Evolutionary conservation across 768 basidiomycete genomes (phyloP).

Genomic region (Hygrocybe coccinea): DNA sequence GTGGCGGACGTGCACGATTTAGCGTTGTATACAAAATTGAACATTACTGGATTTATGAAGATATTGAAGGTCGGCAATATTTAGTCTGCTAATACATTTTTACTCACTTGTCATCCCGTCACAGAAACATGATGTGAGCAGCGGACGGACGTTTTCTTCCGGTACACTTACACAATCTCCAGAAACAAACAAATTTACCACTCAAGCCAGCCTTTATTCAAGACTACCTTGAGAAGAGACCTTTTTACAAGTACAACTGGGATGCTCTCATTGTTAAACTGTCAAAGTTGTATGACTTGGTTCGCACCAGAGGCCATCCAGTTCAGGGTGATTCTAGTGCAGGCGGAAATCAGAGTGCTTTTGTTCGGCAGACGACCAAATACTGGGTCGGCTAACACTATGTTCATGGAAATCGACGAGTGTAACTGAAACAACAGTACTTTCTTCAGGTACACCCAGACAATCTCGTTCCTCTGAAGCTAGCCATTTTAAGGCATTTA

Average conservation of each 20-base stretch:
- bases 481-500: slow-evolving; percentile 86
- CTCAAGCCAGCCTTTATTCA: slow-evolving; percentile 87
- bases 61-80: slow-evolving; percentile 70
- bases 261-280: slow-evolving; percentile 89
- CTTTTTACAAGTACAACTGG: slow-evolving; percentile 96
- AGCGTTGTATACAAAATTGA: slow-evolving; percentile 90
- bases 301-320: slow-evolving; percentile 92
- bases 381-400: slow-evolving; percentile 75
- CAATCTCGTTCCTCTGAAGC: slow-evolving; percentile 87
- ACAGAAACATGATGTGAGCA: slow-evolving; percentile 87
- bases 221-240: slow-evolving; percentile 87
- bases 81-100: not conserved
- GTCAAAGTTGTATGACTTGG: slow-evolving; percentile 9
- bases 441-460: slow-evolving; percentile 71
- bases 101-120: not conserved
- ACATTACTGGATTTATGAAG: slow-evolving; percentile 98
- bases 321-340: slow-evolving; percentile 90
- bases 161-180: slow-evolving; percentile 9
- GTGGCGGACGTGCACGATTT: slow-evolving; percentile 92
- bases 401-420: not conserved
- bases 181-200: slow-evolving; percentile 89
- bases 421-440: not conserved
- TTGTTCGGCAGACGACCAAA: slow-evolving; percentile 97
- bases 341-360: slow-evolving; percentile 93
- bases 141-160: not conserved